Percentiles rank a stretch among this genome's conserved stretches.
These are phyloP conservation scores for Rhinocladiella similis DNA, from an alignment of 2,329 filamentous ascomycete genomes.

Conservation along the genomic window DNA sequence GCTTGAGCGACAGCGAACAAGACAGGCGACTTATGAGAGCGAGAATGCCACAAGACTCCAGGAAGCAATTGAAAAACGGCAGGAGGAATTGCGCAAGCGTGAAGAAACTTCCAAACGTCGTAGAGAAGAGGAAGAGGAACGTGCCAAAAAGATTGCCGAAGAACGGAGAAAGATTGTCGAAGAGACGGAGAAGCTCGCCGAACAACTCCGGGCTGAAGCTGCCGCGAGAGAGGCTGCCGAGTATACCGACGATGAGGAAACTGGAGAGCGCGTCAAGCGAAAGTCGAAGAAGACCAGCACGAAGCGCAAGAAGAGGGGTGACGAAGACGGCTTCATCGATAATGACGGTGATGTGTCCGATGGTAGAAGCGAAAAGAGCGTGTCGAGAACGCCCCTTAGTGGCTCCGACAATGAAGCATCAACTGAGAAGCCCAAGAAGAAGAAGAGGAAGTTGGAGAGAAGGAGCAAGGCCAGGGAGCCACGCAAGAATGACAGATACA, in stretches of 20 bases:
- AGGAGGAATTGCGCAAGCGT: slow-evolving; percentile 74
- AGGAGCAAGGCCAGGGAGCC: slow-evolving; percentile 40
- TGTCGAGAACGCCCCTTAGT: slow-evolving; percentile 26
- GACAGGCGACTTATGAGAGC: slow-evolving; percentile 87
- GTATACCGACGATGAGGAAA: slow-evolving; percentile 77
- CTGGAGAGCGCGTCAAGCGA: slow-evolving; percentile 76
- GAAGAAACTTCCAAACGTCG: slow-evolving; percentile 73
- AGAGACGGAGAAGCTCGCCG: slow-evolving; percentile 70
- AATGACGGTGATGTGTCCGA: slow-evolving; percentile 34
- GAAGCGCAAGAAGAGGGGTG: slow-evolving; percentile 44
- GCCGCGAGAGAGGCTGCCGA: slow-evolving; percentile 70
- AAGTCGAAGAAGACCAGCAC: slow-evolving; percentile 68
- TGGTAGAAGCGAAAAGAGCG: slow-evolving; percentile 21
- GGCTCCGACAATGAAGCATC: slow-evolving; percentile 25
- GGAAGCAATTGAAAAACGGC: slow-evolving; percentile 74
- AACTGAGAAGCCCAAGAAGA: slow-evolving; percentile 47
- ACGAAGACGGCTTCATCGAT: slow-evolving; percentile 35
- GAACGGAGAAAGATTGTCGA: slow-evolving; percentile 81
- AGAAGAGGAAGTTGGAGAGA: slow-evolving; percentile 61
- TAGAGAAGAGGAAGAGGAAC: slow-evolving; percentile 69
- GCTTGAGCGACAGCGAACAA: slow-evolving; percentile 78
- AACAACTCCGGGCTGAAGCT: slow-evolving; percentile 71
- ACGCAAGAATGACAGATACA: slow-evolving; percentile 65
- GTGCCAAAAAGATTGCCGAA: slow-evolving; percentile 78
- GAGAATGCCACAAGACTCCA: slow-evolving; percentile 87